phyloP scores from a whole-genome alignment of 352 stramenopile genomes.

The Globisporangium orthogonon region DNA sequence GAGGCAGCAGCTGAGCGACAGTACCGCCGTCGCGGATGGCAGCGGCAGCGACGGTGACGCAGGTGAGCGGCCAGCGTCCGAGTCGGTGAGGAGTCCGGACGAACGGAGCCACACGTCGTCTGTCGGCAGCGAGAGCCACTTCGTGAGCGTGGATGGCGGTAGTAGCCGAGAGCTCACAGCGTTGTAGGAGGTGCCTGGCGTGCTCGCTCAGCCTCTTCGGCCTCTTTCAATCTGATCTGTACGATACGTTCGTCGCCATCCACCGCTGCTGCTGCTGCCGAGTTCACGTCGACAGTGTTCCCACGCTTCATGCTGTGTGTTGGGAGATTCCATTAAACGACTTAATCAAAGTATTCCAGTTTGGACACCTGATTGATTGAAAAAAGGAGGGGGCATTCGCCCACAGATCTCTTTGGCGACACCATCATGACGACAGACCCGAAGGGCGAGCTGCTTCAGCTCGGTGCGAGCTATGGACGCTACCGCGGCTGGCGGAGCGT shows the following conservation, averaged over 20 bases:
- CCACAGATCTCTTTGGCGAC: no score
- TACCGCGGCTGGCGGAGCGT: conserved; percentile 43
- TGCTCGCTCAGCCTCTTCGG: no score
- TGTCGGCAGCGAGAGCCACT: conserved; percentile 31
- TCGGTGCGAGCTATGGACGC: conserved; percentile 46
- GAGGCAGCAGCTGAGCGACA: conserved; percentile 11
- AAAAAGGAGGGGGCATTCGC: no score
- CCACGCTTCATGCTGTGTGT: no score
- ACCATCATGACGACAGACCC: not conserved
- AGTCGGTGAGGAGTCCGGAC: conserved; percentile 11
- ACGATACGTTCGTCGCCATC: no score
- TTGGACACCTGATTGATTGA: no score
- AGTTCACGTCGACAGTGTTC: no score
- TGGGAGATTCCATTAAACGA: no score
- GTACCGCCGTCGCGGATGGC: conserved; percentile 3
- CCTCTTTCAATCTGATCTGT: no score
- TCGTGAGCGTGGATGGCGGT: conserved; percentile 18
- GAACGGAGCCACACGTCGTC: conserved; percentile 29
- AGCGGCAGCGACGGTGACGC: not conserved
- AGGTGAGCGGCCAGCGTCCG: not conserved
- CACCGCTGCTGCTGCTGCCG: no score
- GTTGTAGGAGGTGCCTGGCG: conserved; percentile 7
- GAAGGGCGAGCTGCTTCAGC: conserved; percentile 27
- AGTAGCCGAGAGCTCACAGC: conserved; percentile 18
- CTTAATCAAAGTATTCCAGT: no score